Base-by-base conservation (phyloP, 2,329 filamentous ascomycete species). In the Colletotrichum eremochloae region DNA sequence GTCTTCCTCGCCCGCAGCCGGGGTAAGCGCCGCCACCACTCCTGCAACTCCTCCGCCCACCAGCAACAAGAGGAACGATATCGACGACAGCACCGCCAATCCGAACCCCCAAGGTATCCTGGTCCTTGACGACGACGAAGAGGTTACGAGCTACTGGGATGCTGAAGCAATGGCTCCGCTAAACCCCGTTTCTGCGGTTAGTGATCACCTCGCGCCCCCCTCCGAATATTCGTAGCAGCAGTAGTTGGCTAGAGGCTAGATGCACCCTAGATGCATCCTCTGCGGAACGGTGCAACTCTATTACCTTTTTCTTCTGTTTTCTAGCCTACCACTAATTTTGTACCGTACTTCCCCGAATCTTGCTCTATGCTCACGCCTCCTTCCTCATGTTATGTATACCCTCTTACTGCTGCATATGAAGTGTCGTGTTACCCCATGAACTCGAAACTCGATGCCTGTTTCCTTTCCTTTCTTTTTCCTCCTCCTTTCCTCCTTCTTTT, bases 81-180 rank as follows among this genome's bases (percentile, higher is more conserved):
- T n/a, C 24, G 20, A 36, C 58, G 40, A 38, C 36, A 40, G 55
- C 38, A 55, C 7, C 60, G 50, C 18, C 61, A 50, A 56, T 46
- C 40, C 24, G 15, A 64, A 61, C 24, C 42, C 53, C 52, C 11
- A 57, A 33, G 58, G 58, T 24, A 20, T 68, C 50, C 52, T 71
- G 12, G 63, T 71, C 58, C 65, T 71, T 24, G 63, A 67, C 68
- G 63, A 70, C 53, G 55, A 69, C 46, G 57, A 80, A 63, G 78
- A 82, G 74, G 83, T 81, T 53, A 86, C 88, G 53, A 81, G 85
- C 64, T 90, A 90, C 79, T 90, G 89, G 83, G 87, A 90, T 82
- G 83, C 85, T 56, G 80, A 84, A 72, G 87, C 85, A 75, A 90
- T 90, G 88, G 85, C 88, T 71, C 84, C 86, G 70, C 80, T 90